Percentiles rank a stretch among this genome's conserved stretches.
phyloP scores from a whole-genome alignment of 23 red algal species.

The Gracilaria gracilis region DNA sequence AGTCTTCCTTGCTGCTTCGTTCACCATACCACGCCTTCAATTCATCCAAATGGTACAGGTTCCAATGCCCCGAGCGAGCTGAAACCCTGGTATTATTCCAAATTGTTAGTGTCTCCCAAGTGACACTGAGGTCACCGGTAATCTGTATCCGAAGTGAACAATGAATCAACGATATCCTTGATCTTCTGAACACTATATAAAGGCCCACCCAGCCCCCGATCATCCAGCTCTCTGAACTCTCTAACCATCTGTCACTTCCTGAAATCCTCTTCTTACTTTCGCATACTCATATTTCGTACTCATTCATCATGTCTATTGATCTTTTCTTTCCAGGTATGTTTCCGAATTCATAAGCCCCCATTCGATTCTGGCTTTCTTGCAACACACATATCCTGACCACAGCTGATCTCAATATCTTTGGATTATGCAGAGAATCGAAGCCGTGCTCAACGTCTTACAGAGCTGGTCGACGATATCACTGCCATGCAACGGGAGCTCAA shows the following conservation, averaged over 20 bases:
- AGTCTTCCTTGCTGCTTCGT: too few species aligned
- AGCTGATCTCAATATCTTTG: neutral
- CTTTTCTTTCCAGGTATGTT: conserved; percentile 30
- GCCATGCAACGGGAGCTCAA: conserved; percentile 21
- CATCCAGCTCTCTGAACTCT: neutral
- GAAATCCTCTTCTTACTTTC: neutral
- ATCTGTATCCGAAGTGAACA: too few species aligned
- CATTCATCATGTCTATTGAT: neutral
- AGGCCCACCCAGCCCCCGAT: neutral
- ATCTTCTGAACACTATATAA: too few species aligned
- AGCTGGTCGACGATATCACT: conserved; percentile 7
- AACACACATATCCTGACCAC: neutral
- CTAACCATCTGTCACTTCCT: neutral
- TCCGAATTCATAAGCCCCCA: neutral
- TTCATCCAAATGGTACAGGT: too few species aligned
- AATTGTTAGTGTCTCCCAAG: too few species aligned
- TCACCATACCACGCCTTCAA: too few species aligned
- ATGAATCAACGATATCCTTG: too few species aligned
- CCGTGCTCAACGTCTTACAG: conserved; percentile 5
- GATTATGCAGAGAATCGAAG: conserved; percentile 1
- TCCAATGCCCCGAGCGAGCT: too few species aligned
- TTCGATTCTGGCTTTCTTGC: neutral
- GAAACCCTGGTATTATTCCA: too few species aligned
- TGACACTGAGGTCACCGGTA: too few species aligned
- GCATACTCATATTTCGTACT: neutral